A percentile compares a stretch with the other conserved stretches of the same genome.
phyloP scores from a whole-genome alignment of 345 rosid genomes.

The Mercurialis annua region DNA sequence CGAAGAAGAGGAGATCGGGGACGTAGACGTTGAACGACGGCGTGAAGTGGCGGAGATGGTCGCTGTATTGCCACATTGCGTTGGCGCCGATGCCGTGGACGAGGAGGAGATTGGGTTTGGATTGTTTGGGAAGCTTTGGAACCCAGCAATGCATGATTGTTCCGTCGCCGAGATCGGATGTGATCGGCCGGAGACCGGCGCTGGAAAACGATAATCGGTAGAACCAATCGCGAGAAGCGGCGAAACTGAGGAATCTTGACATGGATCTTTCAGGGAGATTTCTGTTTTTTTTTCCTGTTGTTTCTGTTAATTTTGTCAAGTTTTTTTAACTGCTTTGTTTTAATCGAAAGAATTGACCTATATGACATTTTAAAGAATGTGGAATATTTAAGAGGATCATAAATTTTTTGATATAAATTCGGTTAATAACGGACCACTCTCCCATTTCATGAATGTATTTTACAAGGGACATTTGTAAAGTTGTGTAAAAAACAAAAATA shows the following conservation, averaged over 20 bases:
- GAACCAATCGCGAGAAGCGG: conserved; percentile 57
- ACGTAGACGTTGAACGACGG: conserved; percentile 64
- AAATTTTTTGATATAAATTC: no score
- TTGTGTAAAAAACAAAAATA: no score
- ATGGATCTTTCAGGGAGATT: conserved; percentile 17
- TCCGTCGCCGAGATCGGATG: conserved; percentile 50
- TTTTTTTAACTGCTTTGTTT: neutral
- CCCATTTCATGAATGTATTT: no score
- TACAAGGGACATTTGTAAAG: no score
- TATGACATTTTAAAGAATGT: no score
- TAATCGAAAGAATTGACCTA: neutral
- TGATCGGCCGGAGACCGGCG: conserved; percentile 51
- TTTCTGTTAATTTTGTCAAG: neutral
- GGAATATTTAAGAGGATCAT: no score
- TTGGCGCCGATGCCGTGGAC: conserved; percentile 78
- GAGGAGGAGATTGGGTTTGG: conserved; percentile 56
- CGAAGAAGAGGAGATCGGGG: conserved; percentile 71
- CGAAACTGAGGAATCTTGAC: conserved; percentile 56
- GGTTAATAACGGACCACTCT: no score
- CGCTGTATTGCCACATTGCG: conserved; percentile 78
- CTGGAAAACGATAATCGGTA: conserved; percentile 49
- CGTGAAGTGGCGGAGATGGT: conserved; percentile 52
- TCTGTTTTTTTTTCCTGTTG: no score
- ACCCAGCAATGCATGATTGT: conserved; percentile 75
- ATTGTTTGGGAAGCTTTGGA: conserved; percentile 35